Conservation (phyloP, 768 basidiomycete species). For the Chalciporus chontae region DNA sequence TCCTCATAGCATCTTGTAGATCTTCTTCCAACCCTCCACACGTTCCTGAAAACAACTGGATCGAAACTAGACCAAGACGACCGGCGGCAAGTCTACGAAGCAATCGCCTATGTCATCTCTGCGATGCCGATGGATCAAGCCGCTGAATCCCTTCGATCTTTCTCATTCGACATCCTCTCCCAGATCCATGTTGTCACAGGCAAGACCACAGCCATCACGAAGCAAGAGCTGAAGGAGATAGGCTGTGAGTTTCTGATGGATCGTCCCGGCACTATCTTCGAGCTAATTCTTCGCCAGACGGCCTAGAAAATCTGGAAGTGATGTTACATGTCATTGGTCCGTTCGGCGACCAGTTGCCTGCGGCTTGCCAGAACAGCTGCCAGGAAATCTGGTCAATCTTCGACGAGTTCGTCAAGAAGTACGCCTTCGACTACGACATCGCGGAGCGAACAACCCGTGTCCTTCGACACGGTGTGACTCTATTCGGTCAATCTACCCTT, state of each 20-base stretch:
- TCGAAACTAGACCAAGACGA: slow-evolving; percentile 82
- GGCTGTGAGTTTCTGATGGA: slow-evolving; percentile 50
- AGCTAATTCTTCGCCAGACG: slow-evolving; percentile 46
- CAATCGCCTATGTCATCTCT: slow-evolving; percentile 91
- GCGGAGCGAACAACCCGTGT: slow-evolving; percentile 84
- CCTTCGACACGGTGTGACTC: slow-evolving; percentile 74
- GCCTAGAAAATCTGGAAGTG: slow-evolving; percentile 88
- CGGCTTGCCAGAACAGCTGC: slow-evolving; percentile 73
- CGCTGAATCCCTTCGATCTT: slow-evolving; percentile 81
- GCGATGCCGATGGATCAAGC: slow-evolving; percentile 90
- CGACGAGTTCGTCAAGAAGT: slow-evolving; percentile 74
- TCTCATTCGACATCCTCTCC: slow-evolving; percentile 80
- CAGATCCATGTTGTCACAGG: slow-evolving; percentile 63
- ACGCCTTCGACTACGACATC: slow-evolving; percentile 69
- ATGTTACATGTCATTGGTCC: slow-evolving; percentile 82
- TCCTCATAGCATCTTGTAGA: slow-evolving; percentile 75
- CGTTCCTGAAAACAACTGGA: slow-evolving; percentile 80
- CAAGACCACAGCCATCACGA: slow-evolving; percentile 54
- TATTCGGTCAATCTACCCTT: slow-evolving; percentile 70
- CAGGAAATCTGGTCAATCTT: slow-evolving; percentile 82
- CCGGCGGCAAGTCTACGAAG: slow-evolving; percentile 89
- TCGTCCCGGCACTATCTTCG: background rate
- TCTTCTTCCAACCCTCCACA: slow-evolving; percentile 87
- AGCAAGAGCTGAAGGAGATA: slow-evolving; percentile 66
- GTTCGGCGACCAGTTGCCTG: slow-evolving; percentile 80